Conservation (phyloP, 75 land plant species). For the Cunninghamia lanceolata region DNA sequence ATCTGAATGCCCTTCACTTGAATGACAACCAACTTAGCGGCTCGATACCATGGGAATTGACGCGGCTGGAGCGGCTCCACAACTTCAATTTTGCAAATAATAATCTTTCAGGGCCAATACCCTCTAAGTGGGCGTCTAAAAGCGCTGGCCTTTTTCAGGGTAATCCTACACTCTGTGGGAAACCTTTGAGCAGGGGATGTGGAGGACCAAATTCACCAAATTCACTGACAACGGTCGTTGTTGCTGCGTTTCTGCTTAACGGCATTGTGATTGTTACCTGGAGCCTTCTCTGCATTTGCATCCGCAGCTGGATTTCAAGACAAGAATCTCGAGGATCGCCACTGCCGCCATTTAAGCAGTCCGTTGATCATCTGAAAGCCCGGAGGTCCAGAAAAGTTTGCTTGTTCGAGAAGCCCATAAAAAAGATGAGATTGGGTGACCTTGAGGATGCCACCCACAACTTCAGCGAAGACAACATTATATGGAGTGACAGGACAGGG, state of each 20-base stretch:
- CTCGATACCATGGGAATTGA: too few species aligned
- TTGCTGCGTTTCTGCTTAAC: not conserved
- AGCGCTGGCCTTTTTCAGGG: not conserved
- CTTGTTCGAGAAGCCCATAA: conserved; percentile 32
- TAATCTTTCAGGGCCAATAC: not conserved
- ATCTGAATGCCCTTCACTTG: too few species aligned
- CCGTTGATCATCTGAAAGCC: conserved; percentile 6
- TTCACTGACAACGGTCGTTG: not conserved
- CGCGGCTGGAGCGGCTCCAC: not conserved
- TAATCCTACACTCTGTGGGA: not conserved
- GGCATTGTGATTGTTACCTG: not conserved
- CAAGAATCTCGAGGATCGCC: not conserved
- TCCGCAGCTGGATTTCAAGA: not conserved
- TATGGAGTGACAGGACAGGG: too few species aligned
- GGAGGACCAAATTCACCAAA: not conserved
- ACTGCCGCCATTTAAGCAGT: not conserved
- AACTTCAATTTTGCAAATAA: not conserved
- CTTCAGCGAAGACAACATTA: too few species aligned
- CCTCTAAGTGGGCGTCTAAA: not conserved
- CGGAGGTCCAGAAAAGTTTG: conserved; percentile 15
- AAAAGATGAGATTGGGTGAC: conserved; percentile 22
- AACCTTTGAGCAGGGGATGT: not conserved
- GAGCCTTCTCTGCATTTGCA: not conserved
- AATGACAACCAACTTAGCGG: too few species aligned
- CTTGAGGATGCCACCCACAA: not conserved